Evolutionary conservation across 2,329 filamentous ascomycete species (phyloP).

Genomic region (Epichloe typhina): DNA sequence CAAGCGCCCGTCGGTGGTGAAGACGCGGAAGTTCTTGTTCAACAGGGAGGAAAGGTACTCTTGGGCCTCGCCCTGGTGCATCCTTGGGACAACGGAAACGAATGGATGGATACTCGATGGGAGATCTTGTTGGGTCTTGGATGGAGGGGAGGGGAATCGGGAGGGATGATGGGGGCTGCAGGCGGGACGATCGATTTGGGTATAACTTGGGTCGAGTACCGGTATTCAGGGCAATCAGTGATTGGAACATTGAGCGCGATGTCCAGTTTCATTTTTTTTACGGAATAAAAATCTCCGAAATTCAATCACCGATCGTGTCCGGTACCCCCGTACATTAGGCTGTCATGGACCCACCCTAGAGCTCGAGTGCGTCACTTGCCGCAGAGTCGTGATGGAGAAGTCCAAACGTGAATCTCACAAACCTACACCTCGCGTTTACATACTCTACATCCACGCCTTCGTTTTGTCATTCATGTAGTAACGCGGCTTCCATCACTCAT

Average conservation of each 20-base stretch:
- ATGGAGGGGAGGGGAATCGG: not conserved
- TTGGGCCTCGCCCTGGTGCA: slow-evolving; percentile 39
- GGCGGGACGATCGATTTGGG: no score
- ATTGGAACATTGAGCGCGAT: no score
- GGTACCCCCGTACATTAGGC: no score
- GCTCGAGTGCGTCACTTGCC: not conserved
- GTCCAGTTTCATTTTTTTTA: no score
- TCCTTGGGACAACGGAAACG: slow-evolving; percentile 9
- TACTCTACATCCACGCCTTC: not conserved
- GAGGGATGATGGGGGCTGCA: not conserved
- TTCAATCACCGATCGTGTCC: no score
- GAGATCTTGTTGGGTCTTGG: not conserved
- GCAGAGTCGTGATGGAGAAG: not conserved
- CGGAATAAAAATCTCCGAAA: no score
- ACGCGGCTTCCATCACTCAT: not conserved
- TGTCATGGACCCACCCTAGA: not conserved
- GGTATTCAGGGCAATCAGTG: no score
- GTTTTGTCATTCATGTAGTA: not conserved
- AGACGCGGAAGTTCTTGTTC: slow-evolving; percentile 65
- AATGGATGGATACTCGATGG: not conserved
- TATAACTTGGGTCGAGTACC: no score
- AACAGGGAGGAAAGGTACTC: slow-evolving; percentile 52
- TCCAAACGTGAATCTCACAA: not conserved
- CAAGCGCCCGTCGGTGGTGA: slow-evolving; percentile 70
- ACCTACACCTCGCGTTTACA: no score